A percentile compares a stretch with the other conserved stretches of the same genome.
These are phyloP conservation scores for Xylariaceae sp. DNA, from an alignment of 2,329 filamentous ascomycete genomes.

Conservation along the genomic window DNA sequence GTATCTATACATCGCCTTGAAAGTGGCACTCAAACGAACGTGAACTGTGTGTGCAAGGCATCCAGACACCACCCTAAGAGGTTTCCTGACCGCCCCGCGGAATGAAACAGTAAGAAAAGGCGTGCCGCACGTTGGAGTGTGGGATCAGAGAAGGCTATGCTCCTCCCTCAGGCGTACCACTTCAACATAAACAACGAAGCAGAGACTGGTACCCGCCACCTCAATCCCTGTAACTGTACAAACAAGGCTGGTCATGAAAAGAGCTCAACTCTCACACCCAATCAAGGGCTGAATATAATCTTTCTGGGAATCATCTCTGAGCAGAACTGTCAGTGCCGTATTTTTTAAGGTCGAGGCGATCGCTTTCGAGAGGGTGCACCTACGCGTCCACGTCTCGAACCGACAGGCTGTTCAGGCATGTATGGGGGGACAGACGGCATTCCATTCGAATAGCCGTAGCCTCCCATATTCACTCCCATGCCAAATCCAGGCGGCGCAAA, in stretches of 20 bases:
- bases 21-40: constrained; percentile 21
- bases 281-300: not conserved
- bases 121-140: constrained; percentile 15
- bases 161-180: constrained; percentile 5
- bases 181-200: constrained; percentile 24
- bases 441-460: constrained; percentile 39
- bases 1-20: constrained; percentile 25
- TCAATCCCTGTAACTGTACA: constrained; percentile 27
- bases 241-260: constrained; percentile 9
- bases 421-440: constrained; percentile 47
- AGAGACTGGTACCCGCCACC: constrained; percentile 19
- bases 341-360: constrained; percentile 29
- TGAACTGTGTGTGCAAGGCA: constrained; percentile 22
- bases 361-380: constrained; percentile 38
- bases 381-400: constrained; percentile 55
- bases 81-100: constrained; percentile 24
- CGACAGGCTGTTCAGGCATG: constrained; percentile 52
- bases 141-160: constrained; percentile 1
- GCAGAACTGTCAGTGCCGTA: constrained; percentile 26
- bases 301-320: constrained; percentile 28
- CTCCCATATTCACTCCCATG: constrained; percentile 31
- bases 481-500: constrained; percentile 33
- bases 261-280: not conserved
- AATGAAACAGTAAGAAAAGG: constrained; percentile 11
- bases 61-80: constrained; percentile 25